These are phyloP conservation scores for Plantago ovata DNA, from an alignment of 257 asterid species.

Conservation along the genomic window DNA sequence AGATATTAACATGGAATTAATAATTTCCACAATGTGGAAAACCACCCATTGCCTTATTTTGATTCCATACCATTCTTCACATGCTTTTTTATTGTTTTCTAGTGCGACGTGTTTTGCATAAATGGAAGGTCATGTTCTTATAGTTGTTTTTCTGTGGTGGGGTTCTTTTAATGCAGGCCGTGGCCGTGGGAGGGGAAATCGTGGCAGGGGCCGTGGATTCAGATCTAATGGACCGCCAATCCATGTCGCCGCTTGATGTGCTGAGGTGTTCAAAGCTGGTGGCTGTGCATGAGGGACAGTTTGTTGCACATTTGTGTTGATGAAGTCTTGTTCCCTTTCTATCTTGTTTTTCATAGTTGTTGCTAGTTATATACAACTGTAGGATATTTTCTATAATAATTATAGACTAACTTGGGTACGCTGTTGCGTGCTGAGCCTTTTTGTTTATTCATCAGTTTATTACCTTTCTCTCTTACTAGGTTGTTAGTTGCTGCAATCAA, in stretches of 20 bases:
- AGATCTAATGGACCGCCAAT: constrained; percentile 46
- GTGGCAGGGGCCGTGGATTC: constrained; percentile 81
- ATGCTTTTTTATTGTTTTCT: constrained; percentile 22
- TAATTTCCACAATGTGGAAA: too few species aligned
- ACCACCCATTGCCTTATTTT: too few species aligned
- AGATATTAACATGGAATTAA: too few species aligned
- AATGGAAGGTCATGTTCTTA: not conserved
- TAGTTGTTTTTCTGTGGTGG: not conserved
- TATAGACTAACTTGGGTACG: constrained; percentile 32
- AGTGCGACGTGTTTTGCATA: not conserved
- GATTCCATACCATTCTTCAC: not conserved
- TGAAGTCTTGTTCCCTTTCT: constrained; percentile 31
- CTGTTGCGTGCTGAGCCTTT: constrained; percentile 38
- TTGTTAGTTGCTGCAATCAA: constrained; percentile 30
- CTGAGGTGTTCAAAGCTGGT: constrained; percentile 30
- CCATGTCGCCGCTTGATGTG: constrained; percentile 36
- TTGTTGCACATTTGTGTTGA: constrained; percentile 5
- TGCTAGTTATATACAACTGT: constrained; percentile 29
- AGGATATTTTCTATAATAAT: constrained; percentile 34
- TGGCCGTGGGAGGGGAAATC: constrained; percentile 73
- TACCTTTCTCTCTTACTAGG: constrained; percentile 8
- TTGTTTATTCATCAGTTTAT: constrained; percentile 22
- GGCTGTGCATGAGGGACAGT: constrained; percentile 11
- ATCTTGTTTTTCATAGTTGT: constrained; percentile 21
- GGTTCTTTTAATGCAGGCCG: constrained; percentile 50